Evolutionary conservation across 140 eudicot species (phyloP), one percentile per base, ranked within the genome.

Genomic region (Flaveria floridana): DNA sequence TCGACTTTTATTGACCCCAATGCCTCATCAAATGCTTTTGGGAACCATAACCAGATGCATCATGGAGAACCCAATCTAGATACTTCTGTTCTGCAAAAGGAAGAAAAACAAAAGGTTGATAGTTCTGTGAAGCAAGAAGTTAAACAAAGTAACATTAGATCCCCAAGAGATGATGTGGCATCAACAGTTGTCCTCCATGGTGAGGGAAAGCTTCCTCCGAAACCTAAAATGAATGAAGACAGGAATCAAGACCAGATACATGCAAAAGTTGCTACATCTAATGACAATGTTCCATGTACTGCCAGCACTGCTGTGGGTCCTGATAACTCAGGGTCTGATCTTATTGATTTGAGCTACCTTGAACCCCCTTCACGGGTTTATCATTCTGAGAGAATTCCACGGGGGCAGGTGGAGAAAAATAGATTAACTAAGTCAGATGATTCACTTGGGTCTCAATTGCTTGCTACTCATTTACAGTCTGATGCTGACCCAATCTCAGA

Each of bases 151-250:
- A 79, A 71, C 18, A 57, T 75, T 59, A 80, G 63, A 42, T 44
- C 80, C 48, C 71, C 79, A 4, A 63, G 82, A 74, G 78, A 75
- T 77, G 85, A 81, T 3, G 85, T 78, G 70, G 70, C 83, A 72
- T 61, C 81, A 20, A 58, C 37, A 6, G 73, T 67, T 47, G 69
- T 65, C 53, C 68, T 65, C 52, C 68, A 84, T 72, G 42, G 80
- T 56, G 70, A 69, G 58, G 80, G 72, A 64, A 90, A 92, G 74
- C 55, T 79, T 16, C 77, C 86, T 65, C 82, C 80, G 57, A 72
- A 82, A 76, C 80, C 84, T 68, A 81, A 79, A 76, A 82, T 78
- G 68, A 79, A 19, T 56, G 91, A 86, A 18, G 87, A 88, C 18
- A 5, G 41, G 41, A 34, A 34, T 6, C 41, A 34, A 34, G 41